Base-by-base conservation (phyloP, 768 basidiomycete genomes). In the Pisolithus microcarpus region DNA sequence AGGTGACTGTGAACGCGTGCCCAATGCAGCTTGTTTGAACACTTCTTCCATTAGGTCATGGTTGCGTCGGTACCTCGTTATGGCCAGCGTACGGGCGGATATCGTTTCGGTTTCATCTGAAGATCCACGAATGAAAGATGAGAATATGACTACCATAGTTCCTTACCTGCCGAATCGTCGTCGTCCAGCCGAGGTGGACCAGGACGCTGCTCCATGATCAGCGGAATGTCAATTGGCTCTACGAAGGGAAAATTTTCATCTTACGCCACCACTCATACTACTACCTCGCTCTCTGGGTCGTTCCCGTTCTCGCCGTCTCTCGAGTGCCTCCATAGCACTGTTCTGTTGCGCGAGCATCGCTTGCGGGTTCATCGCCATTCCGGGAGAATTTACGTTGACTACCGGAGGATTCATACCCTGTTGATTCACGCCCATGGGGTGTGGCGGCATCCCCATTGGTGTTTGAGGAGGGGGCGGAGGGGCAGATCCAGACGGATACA, bases 1-100 rank as follows among this genome's bases (percentile, higher is more conserved):
- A 13, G 0, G 6, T 1, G 23, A 9, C 3, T 11, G 7, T 40
- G 2, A 8, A 39, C 34, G 24, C 36, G 43, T 46, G 56, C 87
- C 80, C 58, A 80, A 85, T 1, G 84, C 85, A 21, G 88, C 87
- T 56, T 79, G 76, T 56, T 73, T 75, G 65, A 91, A 90, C 1
- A 91, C 84, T 39, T 85, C 85, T 60, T 84, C 84, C 87, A 91
- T 91, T 53, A 85, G 72, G 40, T 89, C 88, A 59, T 91, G 87
- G 59, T 91, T 91, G 6, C 87, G 80, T 56, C 75, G 78, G 61
- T 89, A 91, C 34, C 88, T 75, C 16, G 81, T 77, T 34, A 85
- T 59, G 7, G 89, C 85, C 15, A 90, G 72, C 2, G 85, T 79
- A 39, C 85, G 77, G 2, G 85, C 80, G 0, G 88, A 85, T 52